phyloP scores from a whole-genome alignment of 192 early-diverging fungal genomes.

The Podochytrium sp. region DNA sequence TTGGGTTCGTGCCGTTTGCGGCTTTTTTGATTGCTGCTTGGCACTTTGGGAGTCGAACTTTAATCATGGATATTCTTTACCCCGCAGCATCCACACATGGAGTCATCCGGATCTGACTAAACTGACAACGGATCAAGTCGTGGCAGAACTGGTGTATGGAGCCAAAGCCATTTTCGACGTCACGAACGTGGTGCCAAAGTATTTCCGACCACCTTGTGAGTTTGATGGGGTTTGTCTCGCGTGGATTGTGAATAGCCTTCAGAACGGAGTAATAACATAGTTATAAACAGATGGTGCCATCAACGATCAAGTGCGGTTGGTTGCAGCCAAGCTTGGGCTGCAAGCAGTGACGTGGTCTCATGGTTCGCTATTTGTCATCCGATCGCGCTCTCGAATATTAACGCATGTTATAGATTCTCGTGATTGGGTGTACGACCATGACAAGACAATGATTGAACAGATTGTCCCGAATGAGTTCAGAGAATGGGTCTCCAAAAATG shows the following conservation, averaged over 20 bases:
- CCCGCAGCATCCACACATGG: slow-evolving; percentile 54
- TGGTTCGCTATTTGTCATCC: too few species aligned
- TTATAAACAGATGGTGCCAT: too few species aligned
- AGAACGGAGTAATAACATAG: too few species aligned
- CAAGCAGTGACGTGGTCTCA: too few species aligned
- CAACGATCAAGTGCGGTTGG: too few species aligned
- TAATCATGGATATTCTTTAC: neutral
- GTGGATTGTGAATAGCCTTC: too few species aligned
- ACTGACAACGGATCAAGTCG: slow-evolving; percentile 61
- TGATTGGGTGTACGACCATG: neutral
- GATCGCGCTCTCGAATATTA: too few species aligned
- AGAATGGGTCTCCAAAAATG: neutral
- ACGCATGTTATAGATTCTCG: slow-evolving; percentile 14
- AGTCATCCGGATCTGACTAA: slow-evolving; percentile 60
- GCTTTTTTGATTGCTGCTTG: neutral
- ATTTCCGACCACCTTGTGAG: neutral
- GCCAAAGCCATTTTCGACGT: slow-evolving; percentile 39
- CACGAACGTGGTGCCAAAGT: slow-evolving; percentile 26
- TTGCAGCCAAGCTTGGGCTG: too few species aligned
- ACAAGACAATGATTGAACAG: neutral
- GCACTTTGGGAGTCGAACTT: too few species aligned
- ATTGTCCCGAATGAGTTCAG: neutral
- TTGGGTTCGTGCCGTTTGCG: neutral
- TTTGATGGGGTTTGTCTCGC: too few species aligned
- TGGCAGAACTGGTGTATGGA: slow-evolving; percentile 72